A percentile compares a stretch with the other conserved stretches of the same genome.
phyloP scores from a whole-genome alignment of 2,329 filamentous ascomycete species.

The Botrytis fragariae region DNA sequence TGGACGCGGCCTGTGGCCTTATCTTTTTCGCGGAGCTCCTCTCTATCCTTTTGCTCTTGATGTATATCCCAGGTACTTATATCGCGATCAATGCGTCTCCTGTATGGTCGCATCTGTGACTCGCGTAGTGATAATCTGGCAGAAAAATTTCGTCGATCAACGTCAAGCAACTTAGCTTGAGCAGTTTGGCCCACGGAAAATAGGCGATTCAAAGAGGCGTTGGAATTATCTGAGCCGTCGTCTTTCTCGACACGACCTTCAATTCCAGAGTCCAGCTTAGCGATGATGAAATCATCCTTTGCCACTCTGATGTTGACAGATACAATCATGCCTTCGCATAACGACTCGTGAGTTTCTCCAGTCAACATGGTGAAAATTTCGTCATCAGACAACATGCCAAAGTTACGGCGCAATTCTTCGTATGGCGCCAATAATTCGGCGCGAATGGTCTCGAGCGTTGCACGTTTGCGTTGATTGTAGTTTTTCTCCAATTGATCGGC shows the following conservation, averaged over 20 bases:
- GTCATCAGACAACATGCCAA: conserved; percentile 65
- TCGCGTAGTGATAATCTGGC: conserved; percentile 84
- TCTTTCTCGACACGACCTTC: conserved; percentile 82
- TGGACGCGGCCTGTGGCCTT: conserved; percentile 81
- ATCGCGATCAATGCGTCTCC: conserved; percentile 66
- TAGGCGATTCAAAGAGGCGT: conserved; percentile 66
- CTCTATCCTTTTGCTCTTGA: conserved; percentile 77
- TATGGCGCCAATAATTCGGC: conserved; percentile 90
- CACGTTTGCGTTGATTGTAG: conserved; percentile 90
- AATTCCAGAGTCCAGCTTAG: conserved; percentile 89
- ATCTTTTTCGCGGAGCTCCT: conserved; percentile 82
- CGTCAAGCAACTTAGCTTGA: conserved; percentile 80
- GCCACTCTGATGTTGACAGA: conserved; percentile 84
- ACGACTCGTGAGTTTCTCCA: conserved; percentile 80
- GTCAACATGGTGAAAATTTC: conserved; percentile 97
- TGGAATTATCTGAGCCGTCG: conserved; percentile 72
- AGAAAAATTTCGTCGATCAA: conserved; percentile 82
- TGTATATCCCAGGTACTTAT: conserved; percentile 83
- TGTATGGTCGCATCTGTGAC: conserved; percentile 72
- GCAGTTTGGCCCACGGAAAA: conserved; percentile 80
- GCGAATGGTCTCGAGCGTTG: conserved; percentile 92
- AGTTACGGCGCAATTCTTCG: conserved; percentile 85
- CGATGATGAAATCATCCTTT: conserved; percentile 89
- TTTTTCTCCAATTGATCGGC: conserved; percentile 92
- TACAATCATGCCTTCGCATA: conserved; percentile 88